Percentiles rank a stretch among this genome's conserved stretches.
phyloP scores from a whole-genome alignment of 2,329 filamentous ascomycete species.

The Claviceps purpurea region DNA sequence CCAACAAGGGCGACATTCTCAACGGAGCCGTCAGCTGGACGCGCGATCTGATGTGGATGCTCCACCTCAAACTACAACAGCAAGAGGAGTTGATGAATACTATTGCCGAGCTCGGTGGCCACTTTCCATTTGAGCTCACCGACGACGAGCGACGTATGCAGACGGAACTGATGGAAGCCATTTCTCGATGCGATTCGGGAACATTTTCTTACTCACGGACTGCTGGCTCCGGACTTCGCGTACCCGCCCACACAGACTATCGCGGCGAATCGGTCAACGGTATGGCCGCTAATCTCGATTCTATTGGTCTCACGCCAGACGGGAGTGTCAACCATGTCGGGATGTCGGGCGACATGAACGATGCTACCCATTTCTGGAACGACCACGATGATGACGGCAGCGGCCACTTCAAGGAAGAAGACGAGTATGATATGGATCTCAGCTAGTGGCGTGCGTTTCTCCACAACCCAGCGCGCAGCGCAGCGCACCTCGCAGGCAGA shows the following conservation, averaged over 20 bases:
- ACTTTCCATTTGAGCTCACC: constrained; percentile 66
- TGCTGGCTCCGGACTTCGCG: constrained; percentile 72
- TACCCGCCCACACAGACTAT: constrained; percentile 86
- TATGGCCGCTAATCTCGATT: constrained; percentile 21
- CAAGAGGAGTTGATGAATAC: constrained; percentile 74
- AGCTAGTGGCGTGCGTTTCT: constrained; percentile 17
- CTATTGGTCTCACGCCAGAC: constrained; percentile 24
- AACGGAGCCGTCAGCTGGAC: constrained; percentile 97
- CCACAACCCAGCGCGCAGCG: constrained; percentile 3
- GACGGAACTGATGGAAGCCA: constrained; percentile 75
- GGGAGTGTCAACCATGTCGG: constrained; percentile 23
- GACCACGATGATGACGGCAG: constrained; percentile 60
- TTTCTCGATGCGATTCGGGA: constrained; percentile 63
- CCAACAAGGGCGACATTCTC: constrained; percentile 96
- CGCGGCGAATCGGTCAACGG: constrained; percentile 62
- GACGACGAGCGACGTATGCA: constrained; percentile 96
- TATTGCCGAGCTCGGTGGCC: constrained; percentile 58
- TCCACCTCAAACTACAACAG: constrained; percentile 79
- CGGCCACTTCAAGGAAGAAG: constrained; percentile 82
- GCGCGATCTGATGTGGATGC: constrained; percentile 92
- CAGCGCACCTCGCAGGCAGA: not conserved
- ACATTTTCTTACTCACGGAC: constrained; percentile 77
- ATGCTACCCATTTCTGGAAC: constrained; percentile 47
- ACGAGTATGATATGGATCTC: constrained; percentile 79
- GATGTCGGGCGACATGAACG: constrained; percentile 32